Base-by-base conservation (phyloP, 148 eudicot genomes). In the Silene conica region DNA sequence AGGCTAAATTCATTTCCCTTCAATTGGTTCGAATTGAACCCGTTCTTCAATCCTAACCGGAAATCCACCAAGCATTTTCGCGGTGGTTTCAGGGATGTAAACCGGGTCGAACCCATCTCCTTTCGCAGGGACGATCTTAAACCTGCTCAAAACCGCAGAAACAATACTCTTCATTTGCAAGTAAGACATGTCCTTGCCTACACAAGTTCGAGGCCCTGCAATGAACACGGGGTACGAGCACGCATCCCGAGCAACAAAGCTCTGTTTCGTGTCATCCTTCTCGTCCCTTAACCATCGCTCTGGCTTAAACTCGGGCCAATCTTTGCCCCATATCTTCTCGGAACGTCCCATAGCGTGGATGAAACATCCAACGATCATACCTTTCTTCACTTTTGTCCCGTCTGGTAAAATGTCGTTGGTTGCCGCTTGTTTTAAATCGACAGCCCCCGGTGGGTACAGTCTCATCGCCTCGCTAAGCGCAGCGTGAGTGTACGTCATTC, bases 401-500 rank as follows among this genome's bases (percentile, higher is more conserved):
- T 77, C 87, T 3, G 85, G 87, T 74, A 82, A 74, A 8, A 82
- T 12, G 25, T 84, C 87, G 34, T 84, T 38, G 4, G 18, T 22
- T 0, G 18, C 28, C 1, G 82, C 84, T 26, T 78, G 60, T 45
- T 82, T 84, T 0, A 67, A 38, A 61, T 86, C 82, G 22, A 63
- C 38, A 0, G 87, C 73, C 15, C 78, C 85, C 0, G 89, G 85
- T 16, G 89, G 89, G 62, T 82, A 86, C 2, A 83, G 65, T 65
- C 89, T 81, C 83, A 86, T 79, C 65, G 78, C 63, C 70, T 86
- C 89, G 14, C 82, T 72, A 9, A 86, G 56, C 2, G 84, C 73
- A 22, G 85, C 87, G 18, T 84, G 84, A 4, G 74, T 79, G 55
- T 77, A 82, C 0, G 23, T 73, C 73, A 84, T 67, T 11, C 76